Conservation (phyloP, 805 yeast genomes). For the Wickerhamiella brachini region DNA sequence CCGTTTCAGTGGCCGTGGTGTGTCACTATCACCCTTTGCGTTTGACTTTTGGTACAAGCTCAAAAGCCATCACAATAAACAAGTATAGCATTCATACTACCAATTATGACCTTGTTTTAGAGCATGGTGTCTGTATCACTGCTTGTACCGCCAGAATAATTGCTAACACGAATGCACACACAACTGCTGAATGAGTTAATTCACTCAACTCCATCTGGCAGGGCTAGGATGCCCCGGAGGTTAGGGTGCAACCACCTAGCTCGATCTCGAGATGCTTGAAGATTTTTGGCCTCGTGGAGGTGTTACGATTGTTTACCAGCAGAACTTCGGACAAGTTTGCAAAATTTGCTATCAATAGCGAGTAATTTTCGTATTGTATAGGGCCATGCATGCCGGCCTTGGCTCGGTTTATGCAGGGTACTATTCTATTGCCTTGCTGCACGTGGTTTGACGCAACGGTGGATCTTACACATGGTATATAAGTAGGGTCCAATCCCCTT, state of each 20-base stretch:
- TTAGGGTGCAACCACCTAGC: neutral
- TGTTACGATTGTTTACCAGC: no score
- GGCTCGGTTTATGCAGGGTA: neutral
- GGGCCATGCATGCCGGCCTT: no score
- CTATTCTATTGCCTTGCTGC: neutral
- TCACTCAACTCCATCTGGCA: no score
- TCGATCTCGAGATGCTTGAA: neutral
- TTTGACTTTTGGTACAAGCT: slow-evolving; percentile 28
- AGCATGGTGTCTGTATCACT: no score
- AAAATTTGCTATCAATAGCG: no score
- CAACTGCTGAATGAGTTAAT: no score
- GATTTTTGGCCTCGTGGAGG: no score
- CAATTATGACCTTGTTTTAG: no score
- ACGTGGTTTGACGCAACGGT: slow-evolving; percentile 3
- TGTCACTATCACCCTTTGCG: slow-evolving; percentile 56
- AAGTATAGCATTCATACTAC: neutral
- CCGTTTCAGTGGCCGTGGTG: slow-evolving; percentile 58
- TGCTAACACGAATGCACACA: no score
- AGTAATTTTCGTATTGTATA: no score
- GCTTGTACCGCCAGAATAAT: no score
- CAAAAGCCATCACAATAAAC: slow-evolving; percentile 24
- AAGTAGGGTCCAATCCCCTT: neutral
- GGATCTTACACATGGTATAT: neutral
- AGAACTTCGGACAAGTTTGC: no score
- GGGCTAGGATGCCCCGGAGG: neutral